Evolutionary conservation across 352 stramenopile genomes (phyloP), one percentile per base, ranked within the genome.

Genomic region (Globisporangium rhizosaccharum): DNA sequence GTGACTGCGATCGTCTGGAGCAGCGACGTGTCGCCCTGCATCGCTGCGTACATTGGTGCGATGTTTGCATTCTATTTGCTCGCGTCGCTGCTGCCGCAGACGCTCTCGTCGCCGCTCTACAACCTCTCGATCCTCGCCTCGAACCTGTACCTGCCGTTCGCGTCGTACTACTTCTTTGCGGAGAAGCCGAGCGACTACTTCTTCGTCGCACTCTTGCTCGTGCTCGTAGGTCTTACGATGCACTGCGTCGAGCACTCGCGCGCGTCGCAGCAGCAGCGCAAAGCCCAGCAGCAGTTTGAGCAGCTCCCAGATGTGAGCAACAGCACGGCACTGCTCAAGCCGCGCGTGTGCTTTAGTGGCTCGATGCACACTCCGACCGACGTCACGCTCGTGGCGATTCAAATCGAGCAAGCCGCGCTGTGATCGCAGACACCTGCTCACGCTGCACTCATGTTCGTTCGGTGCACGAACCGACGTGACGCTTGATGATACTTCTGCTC

Each of bases 11-110:
- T 79, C 25, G 50, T 61, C 6, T 84, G 75, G 75, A 57, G 49
- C 20, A 28, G 4, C 14, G 58, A 71, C 20, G 53, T 70, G 20
- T 41, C 54, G 11, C 45, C 73, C 23, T 71, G 73, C 39, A 65
- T 80, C 6, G 15, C 59, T 2, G 65, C 70, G 39, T 78, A 82
- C 59, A 59, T 69, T 25, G 46, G 65, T 15, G 59, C 67, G 41
- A 68, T 79, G 57, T 57, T 79, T 39, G 55, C 70, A 10, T 76
- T 82, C 44, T 82, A 84, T 61, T 46, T 66, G 8, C 59, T 76
- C 41, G 64, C 77, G 15, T 73, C 62, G 20, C 50, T 75, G 39
- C 55, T 77, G 12, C 62, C 70, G 20, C 61, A 68, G 37, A 59
- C 56, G 14, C 66, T 64, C 9, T 50, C 66, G 46, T 67, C 72